Evolutionary conservation across 352 stramenopile genomes (phyloP), one percentile per base, ranked within the genome.

Genomic region (Plasmopara muralis): DNA sequence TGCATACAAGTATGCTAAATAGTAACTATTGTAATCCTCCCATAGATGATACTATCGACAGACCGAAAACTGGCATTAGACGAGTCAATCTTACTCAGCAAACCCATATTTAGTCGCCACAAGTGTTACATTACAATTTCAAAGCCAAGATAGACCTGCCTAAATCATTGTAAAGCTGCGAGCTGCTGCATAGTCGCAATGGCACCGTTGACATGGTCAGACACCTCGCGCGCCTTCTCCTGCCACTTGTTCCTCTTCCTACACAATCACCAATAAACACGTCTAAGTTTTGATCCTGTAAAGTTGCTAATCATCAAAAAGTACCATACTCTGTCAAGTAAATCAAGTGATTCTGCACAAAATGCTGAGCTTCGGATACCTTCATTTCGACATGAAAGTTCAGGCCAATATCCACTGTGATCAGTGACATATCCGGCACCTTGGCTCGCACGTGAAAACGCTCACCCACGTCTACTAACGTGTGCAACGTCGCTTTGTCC

Each of bases 301-400:
- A 33, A 8, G 20, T 29, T n/a, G 18, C 28, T 53, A 6, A n/a
- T 39, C 5, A 16, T 9, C n/a, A 38, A 2, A 38, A 8, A 16
- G 2, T 33, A 6, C 9, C 62, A 51, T 70, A 90, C 80, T 70
- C 56, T 34, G 60, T 57, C 20, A 90, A 57, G 46, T 83, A 55
- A 47, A 53, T 40, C 3, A 91, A 48, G 40, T 91, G 80, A 5
- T 53, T 52, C 33, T 67, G 51, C 42, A 87, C 73, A 57, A 88
- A 91, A 6, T 29, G 42, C 31, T 64, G 60, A 20, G 81, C 81
- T 53, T 91, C 81, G 1, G 57, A 18, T 5, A 85, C 52, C 15
- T 77, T 87, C 80, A 91, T 91, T 58, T 91, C 77, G 39, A 75
- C 77, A 60, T 89, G 74, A 50, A 89, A 87, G 47, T 83, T 70